Percentiles rank a stretch among this genome's conserved stretches.
Conservation (phyloP, 768 basidiomycete species). For the Podaxis sp. region DNA sequence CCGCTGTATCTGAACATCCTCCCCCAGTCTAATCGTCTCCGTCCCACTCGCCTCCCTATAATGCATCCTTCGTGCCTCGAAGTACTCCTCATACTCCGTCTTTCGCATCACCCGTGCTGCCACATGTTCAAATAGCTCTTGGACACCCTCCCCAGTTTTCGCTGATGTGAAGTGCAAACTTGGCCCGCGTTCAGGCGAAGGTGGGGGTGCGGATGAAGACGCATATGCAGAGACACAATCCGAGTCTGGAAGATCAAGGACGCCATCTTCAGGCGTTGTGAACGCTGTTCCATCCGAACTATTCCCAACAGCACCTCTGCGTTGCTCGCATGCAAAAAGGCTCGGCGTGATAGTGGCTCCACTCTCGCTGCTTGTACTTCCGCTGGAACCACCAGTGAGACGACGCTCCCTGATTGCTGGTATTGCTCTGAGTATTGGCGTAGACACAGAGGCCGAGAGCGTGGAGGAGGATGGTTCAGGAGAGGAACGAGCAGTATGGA, state of each 20-base stretch:
- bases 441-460: conserved; percentile 1
- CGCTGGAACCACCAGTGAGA: conserved; percentile 28
- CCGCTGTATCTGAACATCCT: neutral
- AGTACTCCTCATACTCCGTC: conserved; percentile 68
- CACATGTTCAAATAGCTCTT: conserved; percentile 77
- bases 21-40: conserved; percentile 33
- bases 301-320: conserved; percentile 1
- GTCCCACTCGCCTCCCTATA: conserved; percentile 35
- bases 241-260: conserved; percentile 1
- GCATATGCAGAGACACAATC: conserved; percentile 9
- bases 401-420: conserved; percentile 21
- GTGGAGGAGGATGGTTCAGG: conserved; percentile 37
- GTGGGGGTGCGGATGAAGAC: conserved; percentile 21
- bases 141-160: conserved; percentile 73
- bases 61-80: conserved; percentile 45
- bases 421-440: conserved; percentile 23
- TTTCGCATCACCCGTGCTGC: conserved; percentile 57
- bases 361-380: conserved; percentile 46
- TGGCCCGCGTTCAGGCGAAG: conserved; percentile 50
- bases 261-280: neutral
- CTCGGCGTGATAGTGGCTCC: conserved; percentile 62
- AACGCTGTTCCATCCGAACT: neutral
- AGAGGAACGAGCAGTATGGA: conserved; percentile 60
- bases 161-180: conserved; percentile 76
- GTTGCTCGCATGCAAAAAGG: conserved; percentile 43